phyloP scores from a whole-genome alignment of 345 rosid genomes.

The Citrus reticulata region DNA sequence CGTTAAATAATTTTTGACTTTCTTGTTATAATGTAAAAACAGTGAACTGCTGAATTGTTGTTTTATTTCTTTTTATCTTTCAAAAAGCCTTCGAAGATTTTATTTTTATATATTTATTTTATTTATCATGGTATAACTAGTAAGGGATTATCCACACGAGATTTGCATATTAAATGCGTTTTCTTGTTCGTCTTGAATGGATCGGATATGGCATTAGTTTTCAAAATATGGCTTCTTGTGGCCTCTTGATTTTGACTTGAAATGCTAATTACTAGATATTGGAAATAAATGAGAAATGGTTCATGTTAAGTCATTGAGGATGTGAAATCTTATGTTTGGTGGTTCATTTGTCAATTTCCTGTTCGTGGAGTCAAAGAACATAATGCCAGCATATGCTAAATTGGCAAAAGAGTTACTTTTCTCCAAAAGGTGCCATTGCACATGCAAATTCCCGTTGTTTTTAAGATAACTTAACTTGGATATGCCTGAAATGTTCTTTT shows the following conservation, averaged over 20 bases:
- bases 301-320: not conserved
- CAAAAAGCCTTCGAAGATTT: not conserved
- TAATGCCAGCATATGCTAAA: constrained; percentile 7
- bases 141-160: not conserved
- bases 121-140: not conserved
- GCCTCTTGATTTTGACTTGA: not conserved
- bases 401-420: not conserved
- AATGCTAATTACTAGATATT: not conserved
- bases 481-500: constrained; percentile 8
- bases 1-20: not conserved
- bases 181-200: not conserved
- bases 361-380: not conserved
- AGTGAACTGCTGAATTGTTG: not conserved
- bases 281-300: not conserved
- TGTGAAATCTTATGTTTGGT: not conserved
- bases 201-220: not conserved
- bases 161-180: not conserved
- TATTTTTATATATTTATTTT: not conserved
- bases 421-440: constrained; percentile 5
- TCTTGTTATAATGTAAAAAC: not conserved
- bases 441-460: constrained; percentile 9
- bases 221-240: not conserved
- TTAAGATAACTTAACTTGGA: constrained; percentile 21
- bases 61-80: not conserved
- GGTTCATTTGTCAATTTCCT: constrained; percentile 1